Evolutionary conservation across 1,284 basidiomycete species (phyloP).

Genomic region (Amylostereum chailletii): DNA sequence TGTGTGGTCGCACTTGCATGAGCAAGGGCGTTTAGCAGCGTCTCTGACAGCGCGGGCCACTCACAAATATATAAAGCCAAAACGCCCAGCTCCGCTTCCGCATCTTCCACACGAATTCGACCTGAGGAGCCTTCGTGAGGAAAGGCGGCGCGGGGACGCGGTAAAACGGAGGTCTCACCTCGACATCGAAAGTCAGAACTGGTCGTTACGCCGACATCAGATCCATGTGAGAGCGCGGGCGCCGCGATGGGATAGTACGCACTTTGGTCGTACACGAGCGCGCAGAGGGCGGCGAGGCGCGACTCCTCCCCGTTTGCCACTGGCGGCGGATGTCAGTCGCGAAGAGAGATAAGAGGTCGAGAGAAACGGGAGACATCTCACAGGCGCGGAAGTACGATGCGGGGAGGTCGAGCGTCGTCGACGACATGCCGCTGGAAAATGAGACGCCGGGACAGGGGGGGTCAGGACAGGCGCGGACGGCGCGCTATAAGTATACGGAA

Average conservation of each 20-base stretch:
- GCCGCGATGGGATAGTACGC: constrained; percentile 3
- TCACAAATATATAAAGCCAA: constrained; percentile 17
- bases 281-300: constrained; percentile 9
- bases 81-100: constrained; percentile 13
- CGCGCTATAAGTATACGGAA: too few species aligned
- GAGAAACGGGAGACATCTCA: too few species aligned
- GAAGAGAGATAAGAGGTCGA: too few species aligned
- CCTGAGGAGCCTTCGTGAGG: constrained; percentile 1
- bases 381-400: too few species aligned
- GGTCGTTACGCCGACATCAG: background rate
- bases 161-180: background rate
- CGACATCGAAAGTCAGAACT: constrained; percentile 4
- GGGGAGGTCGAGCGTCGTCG: too few species aligned
- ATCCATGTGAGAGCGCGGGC: background rate
- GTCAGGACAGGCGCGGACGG: too few species aligned
- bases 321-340: background rate
- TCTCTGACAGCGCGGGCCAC: background rate
- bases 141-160: too few species aligned
- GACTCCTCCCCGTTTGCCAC: constrained; percentile 14
- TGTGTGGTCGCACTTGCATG: background rate
- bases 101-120: constrained; percentile 13
- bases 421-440: too few species aligned
- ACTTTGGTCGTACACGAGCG: constrained; percentile 12
- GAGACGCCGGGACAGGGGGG: too few species aligned
- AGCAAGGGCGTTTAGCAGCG: too few species aligned